Evolutionary conservation across 768 basidiomycete species (phyloP), one percentile per base, ranked within the genome.

Genomic region (Calocybe gangraenosa): DNA sequence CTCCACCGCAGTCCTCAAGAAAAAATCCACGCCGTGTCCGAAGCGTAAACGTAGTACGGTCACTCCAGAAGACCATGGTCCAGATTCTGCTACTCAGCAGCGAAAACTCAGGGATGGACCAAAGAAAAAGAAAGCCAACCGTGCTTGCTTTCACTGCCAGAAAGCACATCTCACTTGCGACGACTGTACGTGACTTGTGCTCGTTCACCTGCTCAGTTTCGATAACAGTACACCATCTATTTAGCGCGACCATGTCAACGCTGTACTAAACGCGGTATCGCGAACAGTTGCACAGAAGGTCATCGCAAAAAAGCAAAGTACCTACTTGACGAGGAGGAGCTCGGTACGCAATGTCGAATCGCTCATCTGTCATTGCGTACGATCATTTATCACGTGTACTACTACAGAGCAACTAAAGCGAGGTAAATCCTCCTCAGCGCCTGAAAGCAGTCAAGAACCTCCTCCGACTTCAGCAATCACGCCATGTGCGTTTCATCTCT

Each of bases 91-190:
- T 37, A 63, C 69, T 25, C 65, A 56, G 55, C 64, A 66, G 7
- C 72, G 76, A 53, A 86, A 82, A 55, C 70, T 71, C 61, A 77
- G 81, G 61, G 84, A 87, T 44, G 82, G 81, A 1, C 87, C 86
- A 23, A 92, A 88, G 78, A 94, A 93, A 79, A 94, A 93, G 76
- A 93, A 94, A 66, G 92, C 92, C 0, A 89, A 79, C 56, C 81
- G 92, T 37, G 95, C 95, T 38, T 98, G 95, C 62, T 85, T 89
- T 51, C 89, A 92, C 55, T 98, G 95, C 64, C 94, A 97, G 67
- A 95, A 92, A 64, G 92, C 93, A 2, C 95, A 98, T 65, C 71
- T 98, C 54, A 98, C 95, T n/a, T 98, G 95, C 64, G 94, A 98
- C 64, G 95, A 97, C 60, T 82, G 95, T 96, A 59, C 62, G 89